Percentiles rank a stretch among this genome's conserved stretches.
phyloP scores from a whole-genome alignment of 1,139 yeast genomes.

The Pneumocystis murina region DNA sequence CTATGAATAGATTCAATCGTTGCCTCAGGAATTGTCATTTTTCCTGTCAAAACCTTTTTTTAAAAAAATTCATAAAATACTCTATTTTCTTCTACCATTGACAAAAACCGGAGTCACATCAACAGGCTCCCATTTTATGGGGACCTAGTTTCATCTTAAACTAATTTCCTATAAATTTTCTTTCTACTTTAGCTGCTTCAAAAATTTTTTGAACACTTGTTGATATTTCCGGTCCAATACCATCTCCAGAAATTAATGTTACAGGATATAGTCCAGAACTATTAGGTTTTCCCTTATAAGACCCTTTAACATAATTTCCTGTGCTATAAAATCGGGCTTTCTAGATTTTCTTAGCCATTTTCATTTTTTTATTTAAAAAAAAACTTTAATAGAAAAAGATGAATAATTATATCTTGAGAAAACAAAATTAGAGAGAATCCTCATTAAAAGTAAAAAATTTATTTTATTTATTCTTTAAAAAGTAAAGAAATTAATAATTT shows the following conservation, averaged over 20 bases:
- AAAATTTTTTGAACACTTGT: conserved; percentile 62
- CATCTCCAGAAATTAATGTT: conserved; percentile 96
- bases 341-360: neutral
- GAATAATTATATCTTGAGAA: neutral
- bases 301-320: neutral
- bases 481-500: too few species aligned
- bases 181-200: conserved; percentile 51
- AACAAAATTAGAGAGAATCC: too few species aligned
- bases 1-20: conserved; percentile 87
- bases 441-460: too few species aligned
- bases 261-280: conserved; percentile 54
- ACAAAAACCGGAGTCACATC: conserved; percentile 88
- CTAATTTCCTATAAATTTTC: neutral
- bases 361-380: neutral
- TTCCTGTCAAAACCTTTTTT: conserved; percentile 26
- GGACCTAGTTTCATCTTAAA: conserved; percentile 32
- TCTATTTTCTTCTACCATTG: conserved; percentile 31
- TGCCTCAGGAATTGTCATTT: conserved; percentile 81
- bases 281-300: conserved; percentile 14
- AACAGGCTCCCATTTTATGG: conserved; percentile 93
- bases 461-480: too few species aligned
- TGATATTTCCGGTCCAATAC: conserved; percentile 86
- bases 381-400: neutral
- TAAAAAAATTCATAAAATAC: neutral
- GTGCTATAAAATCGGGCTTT: neutral